Percentiles rank a stretch among this genome's conserved stretches.
These are phyloP conservation scores for Ceratocystis harringtonii DNA, from an alignment of 2,329 filamentous ascomycete species.

Conservation along the genomic window DNA sequence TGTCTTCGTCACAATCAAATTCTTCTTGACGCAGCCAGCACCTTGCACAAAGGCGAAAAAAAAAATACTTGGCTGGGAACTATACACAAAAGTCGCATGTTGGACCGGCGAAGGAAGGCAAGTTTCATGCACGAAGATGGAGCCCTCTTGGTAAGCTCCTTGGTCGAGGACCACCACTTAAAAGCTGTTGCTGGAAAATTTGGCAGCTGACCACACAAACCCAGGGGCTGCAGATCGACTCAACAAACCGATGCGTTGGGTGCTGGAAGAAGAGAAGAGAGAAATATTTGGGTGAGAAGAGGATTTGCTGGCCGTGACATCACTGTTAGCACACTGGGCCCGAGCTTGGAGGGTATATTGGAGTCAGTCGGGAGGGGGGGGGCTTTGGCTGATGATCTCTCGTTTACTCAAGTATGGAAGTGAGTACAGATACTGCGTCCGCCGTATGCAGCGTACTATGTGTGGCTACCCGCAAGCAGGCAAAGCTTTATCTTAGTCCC, in stretches of 20 bases:
- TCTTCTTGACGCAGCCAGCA: not conserved
- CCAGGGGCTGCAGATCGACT: not conserved
- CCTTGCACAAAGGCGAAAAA: conserved; percentile 1
- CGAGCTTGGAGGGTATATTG: not conserved
- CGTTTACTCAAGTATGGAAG: not conserved
- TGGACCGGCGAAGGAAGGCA: conserved; percentile 8
- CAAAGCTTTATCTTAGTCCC: too few relatives aligned
- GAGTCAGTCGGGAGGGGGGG: not conserved
- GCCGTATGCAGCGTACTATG: not conserved
- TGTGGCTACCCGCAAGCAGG: not conserved
- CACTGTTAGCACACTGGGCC: not conserved
- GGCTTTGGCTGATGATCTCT: not conserved
- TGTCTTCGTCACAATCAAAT: not conserved
- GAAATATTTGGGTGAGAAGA: not conserved
- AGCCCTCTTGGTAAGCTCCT: not conserved
- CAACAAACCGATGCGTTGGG: not conserved
- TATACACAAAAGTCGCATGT: conserved; percentile 3
- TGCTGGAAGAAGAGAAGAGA: not conserved
- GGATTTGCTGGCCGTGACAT: not conserved
- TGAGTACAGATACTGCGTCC: not conserved
- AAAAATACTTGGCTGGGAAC: conserved; percentile 6
- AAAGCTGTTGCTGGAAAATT: not conserved
- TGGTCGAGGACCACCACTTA: not conserved
- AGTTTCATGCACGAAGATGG: conserved; percentile 12
- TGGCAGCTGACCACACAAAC: not conserved